Evolutionary conservation across 805 yeast species (phyloP), one percentile per base, ranked within the genome.

Genomic region (Yamadazyma endophytica): DNA sequence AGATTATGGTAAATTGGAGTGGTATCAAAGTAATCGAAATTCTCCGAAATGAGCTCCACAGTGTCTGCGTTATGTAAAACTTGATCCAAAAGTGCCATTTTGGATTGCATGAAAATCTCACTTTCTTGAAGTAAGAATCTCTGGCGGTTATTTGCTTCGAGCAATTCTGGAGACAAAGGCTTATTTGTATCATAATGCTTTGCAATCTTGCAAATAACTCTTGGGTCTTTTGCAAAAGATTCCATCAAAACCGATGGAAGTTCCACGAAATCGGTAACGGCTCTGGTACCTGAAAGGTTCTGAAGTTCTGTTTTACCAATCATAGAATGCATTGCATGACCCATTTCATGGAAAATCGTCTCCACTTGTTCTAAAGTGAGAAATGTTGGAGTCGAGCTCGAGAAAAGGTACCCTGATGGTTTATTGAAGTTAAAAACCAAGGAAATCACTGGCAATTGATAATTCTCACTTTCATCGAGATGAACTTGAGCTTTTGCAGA

Each of bases 321-420:
- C 96, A 92, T 90, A 3, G 97, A 86, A 55, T 92, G 98, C 76
- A 92, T 83, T 1, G 97, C 97, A 57, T 92, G 98, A 1, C 98
- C 98, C 96, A 92, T 88, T 58, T 92, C 98, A 58, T 92, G 98
- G 63, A 92, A 92, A 13, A 92, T 62, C 0, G 98, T 92, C 47
- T 90, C 96, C 13, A 90, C 88, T 48, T 92, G 97, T 35, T 70
- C 74, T 35, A 85, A 66, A 9, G 80, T 67, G 23, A 90, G 58
- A 13, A 84, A 61, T 18, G 89, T 79, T 14, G 75, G 72, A 16
- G 27, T 25, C 3, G 19, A 16, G 7, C n/a, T 17, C 3, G 29
- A 21, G 12, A 23, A 25, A 4, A 28, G 28, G 15, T 19, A 20
- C 14, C 33, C 18, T 13, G 37, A 14, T 13, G 26, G 18, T 58